These are phyloP conservation scores for Bruguiera parviflora DNA, from an alignment of 345 rosid species.

Conservation along the genomic window DNA sequence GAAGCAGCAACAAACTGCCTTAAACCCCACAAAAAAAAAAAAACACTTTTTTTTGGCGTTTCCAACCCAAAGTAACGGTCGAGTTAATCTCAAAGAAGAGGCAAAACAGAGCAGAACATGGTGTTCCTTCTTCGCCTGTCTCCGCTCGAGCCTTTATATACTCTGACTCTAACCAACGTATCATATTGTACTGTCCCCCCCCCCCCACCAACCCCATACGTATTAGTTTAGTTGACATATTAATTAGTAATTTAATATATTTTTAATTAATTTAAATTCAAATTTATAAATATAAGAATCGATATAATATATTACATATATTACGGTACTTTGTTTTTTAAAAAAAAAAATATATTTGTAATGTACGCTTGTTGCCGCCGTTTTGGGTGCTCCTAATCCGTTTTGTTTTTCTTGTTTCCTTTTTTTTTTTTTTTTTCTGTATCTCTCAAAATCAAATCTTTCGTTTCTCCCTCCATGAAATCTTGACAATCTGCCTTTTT, in stretches of 20 bases:
- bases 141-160: too few relatives aligned
- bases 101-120: constrained; percentile 3
- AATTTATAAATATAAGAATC: too few relatives aligned
- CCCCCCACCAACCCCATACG: too few relatives aligned
- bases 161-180: background rate
- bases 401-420: background rate
- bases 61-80: too few relatives aligned
- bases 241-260: too few relatives aligned
- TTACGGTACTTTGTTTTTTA: too few relatives aligned
- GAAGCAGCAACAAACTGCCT: background rate
- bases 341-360: constrained; percentile 6
- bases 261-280: too few relatives aligned
- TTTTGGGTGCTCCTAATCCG: background rate
- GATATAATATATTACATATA: too few relatives aligned
- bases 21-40: too few relatives aligned
- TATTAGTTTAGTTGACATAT: too few relatives aligned
- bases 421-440: constrained; percentile 3
- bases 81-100: background rate
- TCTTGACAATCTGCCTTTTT: constrained; percentile 28
- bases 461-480: constrained; percentile 39
- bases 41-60: too few relatives aligned
- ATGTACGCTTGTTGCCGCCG: too few relatives aligned
- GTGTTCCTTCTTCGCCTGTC: background rate
- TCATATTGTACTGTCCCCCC: background rate
- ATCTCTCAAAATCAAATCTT: constrained; percentile 54